Evolutionary conservation across 805 yeast genomes (phyloP).

Genomic region (Nakazawaea molendinolei): DNA sequence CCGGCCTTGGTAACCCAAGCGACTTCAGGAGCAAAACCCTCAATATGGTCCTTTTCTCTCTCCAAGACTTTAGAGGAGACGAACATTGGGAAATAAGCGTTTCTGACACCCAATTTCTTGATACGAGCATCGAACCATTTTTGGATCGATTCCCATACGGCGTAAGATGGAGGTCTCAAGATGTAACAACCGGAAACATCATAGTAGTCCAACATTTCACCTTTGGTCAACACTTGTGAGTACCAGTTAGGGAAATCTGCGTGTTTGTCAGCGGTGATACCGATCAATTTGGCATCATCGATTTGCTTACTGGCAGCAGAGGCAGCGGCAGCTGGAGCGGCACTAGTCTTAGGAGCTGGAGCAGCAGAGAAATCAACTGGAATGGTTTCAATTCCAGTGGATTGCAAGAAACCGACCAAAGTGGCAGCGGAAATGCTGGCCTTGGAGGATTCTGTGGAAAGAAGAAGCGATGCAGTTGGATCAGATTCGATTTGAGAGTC

Average conservation of each 20-base stretch:
- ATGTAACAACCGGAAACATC: conserved; percentile 99
- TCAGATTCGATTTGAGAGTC: conserved; percentile 45
- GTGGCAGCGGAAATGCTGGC: conserved; percentile 42
- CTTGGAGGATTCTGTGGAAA: conserved; percentile 47
- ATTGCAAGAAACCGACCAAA: conserved; percentile 37
- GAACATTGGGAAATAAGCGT: conserved; percentile 98
- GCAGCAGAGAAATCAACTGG: conserved; percentile 49
- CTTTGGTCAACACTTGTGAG: conserved; percentile 91
- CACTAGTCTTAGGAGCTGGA: conserved; percentile 31
- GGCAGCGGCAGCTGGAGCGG: conserved; percentile 31
- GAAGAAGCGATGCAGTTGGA: conserved; percentile 30
- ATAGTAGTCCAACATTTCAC: conserved; percentile 97
- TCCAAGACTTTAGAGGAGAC: conserved; percentile 89
- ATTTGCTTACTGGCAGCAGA: conserved; percentile 40
- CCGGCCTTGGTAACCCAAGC: conserved; percentile 99
- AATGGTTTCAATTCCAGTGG: conserved; percentile 43
- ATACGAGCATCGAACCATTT: conserved; percentile 75
- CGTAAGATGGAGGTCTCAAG: conserved; percentile 90
- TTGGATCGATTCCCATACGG: conserved; percentile 93
- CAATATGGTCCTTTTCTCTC: conserved; percentile 96
- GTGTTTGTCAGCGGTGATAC: conserved; percentile 91
- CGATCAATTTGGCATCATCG: conserved; percentile 86
- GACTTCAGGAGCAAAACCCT: conserved; percentile 99
- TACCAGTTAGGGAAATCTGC: conserved; percentile 96
- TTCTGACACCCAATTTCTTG: conserved; percentile 84